Percentiles rank a stretch among this genome's conserved stretches.
phyloP scores from a whole-genome alignment of 1,284 basidiomycete genomes.

The Inonotus obliquus region DNA sequence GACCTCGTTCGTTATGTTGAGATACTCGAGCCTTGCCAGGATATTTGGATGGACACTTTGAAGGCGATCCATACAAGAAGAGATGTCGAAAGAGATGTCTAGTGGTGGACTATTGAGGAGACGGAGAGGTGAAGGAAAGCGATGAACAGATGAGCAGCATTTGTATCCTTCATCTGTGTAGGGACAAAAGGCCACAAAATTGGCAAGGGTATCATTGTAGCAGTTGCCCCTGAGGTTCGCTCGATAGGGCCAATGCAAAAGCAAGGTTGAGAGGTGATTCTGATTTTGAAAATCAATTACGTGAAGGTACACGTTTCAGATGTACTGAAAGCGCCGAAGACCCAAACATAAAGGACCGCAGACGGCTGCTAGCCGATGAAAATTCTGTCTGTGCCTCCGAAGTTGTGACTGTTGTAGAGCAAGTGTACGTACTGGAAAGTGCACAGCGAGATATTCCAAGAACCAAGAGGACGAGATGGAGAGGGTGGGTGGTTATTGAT shows the following conservation, averaged over 20 bases:
- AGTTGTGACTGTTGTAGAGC: no score
- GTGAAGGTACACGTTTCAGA: background rate
- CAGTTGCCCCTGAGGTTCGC: no score
- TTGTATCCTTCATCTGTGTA: background rate
- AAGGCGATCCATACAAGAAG: background rate
- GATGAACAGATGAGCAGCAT: background rate
- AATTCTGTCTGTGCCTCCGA: no score
- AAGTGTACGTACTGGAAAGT: no score
- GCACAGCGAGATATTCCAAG: no score
- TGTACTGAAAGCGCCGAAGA: background rate
- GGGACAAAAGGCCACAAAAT: no score
- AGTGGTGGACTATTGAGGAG: background rate
- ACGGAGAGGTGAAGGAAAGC: background rate
- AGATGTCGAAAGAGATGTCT: background rate
- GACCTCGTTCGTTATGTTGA: background rate
- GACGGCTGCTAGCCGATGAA: no score
- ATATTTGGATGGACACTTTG: background rate
- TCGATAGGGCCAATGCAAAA: no score
- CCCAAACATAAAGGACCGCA: background rate
- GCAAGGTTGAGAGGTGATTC: no score
- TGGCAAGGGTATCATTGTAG: no score
- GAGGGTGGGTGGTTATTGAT: no score
- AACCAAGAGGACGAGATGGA: no score
- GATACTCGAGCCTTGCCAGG: background rate
- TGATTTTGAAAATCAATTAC: background rate